Evolutionary conservation across 192 early-diverging fungal species (phyloP).

Genomic region (Jimgerdemannia flammicorona): DNA sequence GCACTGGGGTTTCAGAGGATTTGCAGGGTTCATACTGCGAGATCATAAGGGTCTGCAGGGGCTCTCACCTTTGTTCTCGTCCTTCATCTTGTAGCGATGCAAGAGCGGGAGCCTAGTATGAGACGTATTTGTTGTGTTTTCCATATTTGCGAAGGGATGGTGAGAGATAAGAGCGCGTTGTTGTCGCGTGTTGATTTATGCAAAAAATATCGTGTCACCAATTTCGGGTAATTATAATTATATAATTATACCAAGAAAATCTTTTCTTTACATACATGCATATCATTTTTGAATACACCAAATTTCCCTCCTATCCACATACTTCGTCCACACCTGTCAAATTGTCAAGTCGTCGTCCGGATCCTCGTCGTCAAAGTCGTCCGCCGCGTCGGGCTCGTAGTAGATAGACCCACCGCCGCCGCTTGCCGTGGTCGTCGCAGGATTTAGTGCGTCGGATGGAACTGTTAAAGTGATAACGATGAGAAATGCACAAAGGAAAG

Average conservation of each 20-base stretch:
- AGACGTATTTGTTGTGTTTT: neutral
- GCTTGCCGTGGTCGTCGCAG: neutral
- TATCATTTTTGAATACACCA: no score
- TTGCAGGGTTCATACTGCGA: no score
- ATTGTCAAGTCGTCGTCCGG: conserved; percentile 90
- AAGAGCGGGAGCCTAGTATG: neutral
- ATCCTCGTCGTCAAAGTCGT: conserved; percentile 91
- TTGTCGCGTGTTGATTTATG: no score
- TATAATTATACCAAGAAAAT: no score
- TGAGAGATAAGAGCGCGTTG: neutral
- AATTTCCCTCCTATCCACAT: no score
- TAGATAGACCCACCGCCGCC: conserved; percentile 54
- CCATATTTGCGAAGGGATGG: neutral
- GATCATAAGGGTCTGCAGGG: no score
- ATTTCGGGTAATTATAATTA: no score
- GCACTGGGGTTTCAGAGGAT: no score
- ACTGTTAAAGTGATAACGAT: neutral
- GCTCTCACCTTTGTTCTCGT: neutral
- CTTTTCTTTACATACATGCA: no score
- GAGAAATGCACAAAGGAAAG: conserved; percentile 1
- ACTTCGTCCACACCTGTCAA: conserved; percentile 24
- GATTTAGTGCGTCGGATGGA: conserved; percentile 9
- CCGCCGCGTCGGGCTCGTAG: conserved; percentile 81
- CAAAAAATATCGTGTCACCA: no score
- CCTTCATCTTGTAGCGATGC: neutral